Evolutionary conservation across 371 early-diverging fungal genomes (phyloP), one percentile per base, ranked within the genome.

Genomic region (Lichtheimia ornata): DNA sequence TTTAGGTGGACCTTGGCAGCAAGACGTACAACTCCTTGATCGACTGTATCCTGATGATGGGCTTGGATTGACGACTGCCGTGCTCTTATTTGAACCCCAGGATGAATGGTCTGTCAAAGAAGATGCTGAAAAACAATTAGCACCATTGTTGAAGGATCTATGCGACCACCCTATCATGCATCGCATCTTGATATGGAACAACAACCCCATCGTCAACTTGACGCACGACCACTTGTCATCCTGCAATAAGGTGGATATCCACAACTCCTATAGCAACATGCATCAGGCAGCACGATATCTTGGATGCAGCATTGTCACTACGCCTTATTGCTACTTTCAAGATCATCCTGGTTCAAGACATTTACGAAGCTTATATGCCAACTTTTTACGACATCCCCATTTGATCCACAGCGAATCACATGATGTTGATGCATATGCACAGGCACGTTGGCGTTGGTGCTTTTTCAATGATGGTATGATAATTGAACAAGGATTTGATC

Each of bases 241-340:
- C 9, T 56, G 58, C 0, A 66, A 61, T 28, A 81, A 77, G 63
- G 67, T 85, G 12, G 65, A 67, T 2, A 70, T 86, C 15, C 71
- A 80, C 55, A 83, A 86, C 64, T 73, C 86, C 5, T 81, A 84
- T 0, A 65, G 67, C 44, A 72, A 78, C 54, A 70, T 83, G 74
- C 74, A 81, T 56, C 67, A 70, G 35, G 74, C 81, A 5, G 84
- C 83, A 18, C 77, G 88, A 17, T 88, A 86, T 55, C 66, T 85
- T 66, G 88, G 86, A 13, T 88, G 88, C 52, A 76, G 75, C 13
- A 70, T 77, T 56, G 76, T 84, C 7, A 74, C 77, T 5, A 84
- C 85, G n/a, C 81, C 82, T 0, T 86, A 86, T 54, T 88, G 88
- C 62, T 88, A 85, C 61, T 88, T 88, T 49, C 86, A 86, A 70